Evolutionary conservation across 495 filamentous ascomycete species (phyloP).

Genomic region (Penicillium robsamsonii): DNA sequence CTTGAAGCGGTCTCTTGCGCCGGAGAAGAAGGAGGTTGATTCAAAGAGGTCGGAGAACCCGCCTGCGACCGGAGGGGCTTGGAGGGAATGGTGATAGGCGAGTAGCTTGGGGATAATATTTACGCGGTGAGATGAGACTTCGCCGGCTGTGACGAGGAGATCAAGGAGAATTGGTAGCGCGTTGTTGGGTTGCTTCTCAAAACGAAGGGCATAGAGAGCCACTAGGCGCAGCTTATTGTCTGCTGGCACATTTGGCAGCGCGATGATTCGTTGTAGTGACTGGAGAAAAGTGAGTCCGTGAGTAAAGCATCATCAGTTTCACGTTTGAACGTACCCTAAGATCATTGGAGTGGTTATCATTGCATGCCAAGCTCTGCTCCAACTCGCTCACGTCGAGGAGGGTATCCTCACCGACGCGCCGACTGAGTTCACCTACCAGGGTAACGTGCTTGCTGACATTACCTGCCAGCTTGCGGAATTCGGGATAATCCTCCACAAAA

Average conservation of each 20-base stretch:
- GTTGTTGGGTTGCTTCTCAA: constrained; percentile 79
- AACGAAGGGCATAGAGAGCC: constrained; percentile 88
- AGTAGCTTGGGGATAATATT: constrained; percentile 75
- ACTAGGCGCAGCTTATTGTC: constrained; percentile 84
- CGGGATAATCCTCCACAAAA: constrained; percentile 97
- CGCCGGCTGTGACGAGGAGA: constrained; percentile 72
- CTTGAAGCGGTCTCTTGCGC: constrained; percentile 85
- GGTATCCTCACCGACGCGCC: constrained; percentile 77
- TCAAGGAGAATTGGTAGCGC: constrained; percentile 79
- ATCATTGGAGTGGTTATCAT: constrained; percentile 86
- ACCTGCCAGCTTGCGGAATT: constrained; percentile 92
- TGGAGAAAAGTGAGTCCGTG: constrained; percentile 31
- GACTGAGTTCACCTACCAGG: constrained; percentile 86
- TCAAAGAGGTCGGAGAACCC: constrained; percentile 91
- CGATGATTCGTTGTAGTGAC: constrained; percentile 83
- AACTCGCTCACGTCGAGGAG: constrained; percentile 92
- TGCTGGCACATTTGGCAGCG: constrained; percentile 66
- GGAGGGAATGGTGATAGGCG: constrained; percentile 78
- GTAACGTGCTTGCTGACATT: constrained; percentile 99
- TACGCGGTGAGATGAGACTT: constrained; percentile 68
- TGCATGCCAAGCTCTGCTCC: constrained; percentile 95
- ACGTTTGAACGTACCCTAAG: constrained; percentile 63
- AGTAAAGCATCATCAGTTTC: background rate
- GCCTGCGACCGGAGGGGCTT: constrained; percentile 63
- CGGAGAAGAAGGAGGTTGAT: constrained; percentile 84